Conservation (phyloP, 306 rosid species). For the Cotoneaster glaucophyllus region DNA sequence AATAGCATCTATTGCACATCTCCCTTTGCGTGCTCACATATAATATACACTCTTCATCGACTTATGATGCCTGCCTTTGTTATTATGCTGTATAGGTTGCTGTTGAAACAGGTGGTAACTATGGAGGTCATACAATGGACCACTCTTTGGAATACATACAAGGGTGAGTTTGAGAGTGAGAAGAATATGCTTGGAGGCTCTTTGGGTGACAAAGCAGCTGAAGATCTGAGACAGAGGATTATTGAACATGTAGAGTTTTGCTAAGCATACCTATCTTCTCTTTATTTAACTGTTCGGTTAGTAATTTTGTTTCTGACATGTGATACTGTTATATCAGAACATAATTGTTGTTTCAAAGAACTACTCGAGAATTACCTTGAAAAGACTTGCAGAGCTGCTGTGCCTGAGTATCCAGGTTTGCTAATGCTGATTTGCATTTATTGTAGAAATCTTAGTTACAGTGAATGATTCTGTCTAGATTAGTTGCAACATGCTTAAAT, state of each 20-base stretch:
- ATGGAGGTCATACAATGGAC: conserved; percentile 97
- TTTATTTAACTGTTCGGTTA: not conserved
- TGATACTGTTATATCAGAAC: conserved; percentile 45
- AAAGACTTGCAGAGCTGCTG: conserved; percentile 70
- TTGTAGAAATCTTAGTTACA: not conserved
- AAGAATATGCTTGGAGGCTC: conserved; percentile 64
- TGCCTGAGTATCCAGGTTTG: conserved; percentile 76
- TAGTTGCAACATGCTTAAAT: not conserved
- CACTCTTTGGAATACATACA: conserved; percentile 64
- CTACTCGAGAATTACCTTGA: conserved; percentile 51
- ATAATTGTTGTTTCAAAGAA: conserved; percentile 86
- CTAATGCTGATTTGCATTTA: not conserved
- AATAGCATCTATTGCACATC: not conserved
- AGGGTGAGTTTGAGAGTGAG: conserved; percentile 75
- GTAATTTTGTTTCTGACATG: not conserved
- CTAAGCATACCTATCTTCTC: not conserved
- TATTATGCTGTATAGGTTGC: conserved; percentile 40
- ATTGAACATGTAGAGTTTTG: conserved; percentile 66
- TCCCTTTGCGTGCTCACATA: not conserved
- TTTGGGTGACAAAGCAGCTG: conserved; percentile 78
- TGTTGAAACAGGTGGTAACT: conserved; percentile 77
- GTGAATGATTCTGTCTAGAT: not conserved
- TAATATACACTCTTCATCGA: conserved; percentile 10
- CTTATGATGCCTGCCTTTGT: conserved; percentile 2
- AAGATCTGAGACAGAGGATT: conserved; percentile 75